Base-by-base conservation (phyloP, 441 rosid genomes). In the Gossypium gossypioides region DNA sequence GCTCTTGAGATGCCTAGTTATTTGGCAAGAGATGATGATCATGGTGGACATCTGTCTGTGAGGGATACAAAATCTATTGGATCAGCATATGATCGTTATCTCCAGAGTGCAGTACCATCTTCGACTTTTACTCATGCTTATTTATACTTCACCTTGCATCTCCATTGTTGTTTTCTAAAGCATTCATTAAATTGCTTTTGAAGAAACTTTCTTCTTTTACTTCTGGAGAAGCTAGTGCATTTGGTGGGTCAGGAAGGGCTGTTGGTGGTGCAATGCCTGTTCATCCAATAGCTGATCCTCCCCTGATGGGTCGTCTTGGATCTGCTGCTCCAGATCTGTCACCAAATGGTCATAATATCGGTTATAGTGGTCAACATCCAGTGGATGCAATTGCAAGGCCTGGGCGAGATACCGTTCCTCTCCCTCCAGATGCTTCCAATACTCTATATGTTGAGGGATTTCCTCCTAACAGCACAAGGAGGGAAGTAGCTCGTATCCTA, bases 61-160 rank as follows among this genome's bases (percentile, higher is more conserved):
- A 88, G 82, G 83, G 96, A 91, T 77, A 89, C 92, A 2, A 86
- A 89, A 77, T 73, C 87, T 2, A 88, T 91, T 72, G 88, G 84
- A 18, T 89, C 96, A 19, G 92, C 92, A 72, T 91, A 89, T 73
- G 97, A 91, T 50, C 89, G 81, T 7, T 89, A 89, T 75, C 89
- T 91, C 58, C 90, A 86, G 80, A 83, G 75, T 72, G 63, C 80
- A 71, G 87, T 92, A 82, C 18, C 62, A 9, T 75, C 73, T 54
- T 66, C 69, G 32, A 59, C 70, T 61, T 37, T 63, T 4, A 15
- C 18, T 10, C 72, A 13, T 55, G 0, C 54, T 15, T 69, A 12
- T 52, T 62, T 73, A 52, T 46, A 4, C 73, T 18, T 13, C 3
- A 1, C n/a, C 25, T 5, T 37, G 32, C 19, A 59, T 72, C 15